Conservation (phyloP, 2,329 filamentous ascomycete genomes). For the Orbilia quercus region DNA sequence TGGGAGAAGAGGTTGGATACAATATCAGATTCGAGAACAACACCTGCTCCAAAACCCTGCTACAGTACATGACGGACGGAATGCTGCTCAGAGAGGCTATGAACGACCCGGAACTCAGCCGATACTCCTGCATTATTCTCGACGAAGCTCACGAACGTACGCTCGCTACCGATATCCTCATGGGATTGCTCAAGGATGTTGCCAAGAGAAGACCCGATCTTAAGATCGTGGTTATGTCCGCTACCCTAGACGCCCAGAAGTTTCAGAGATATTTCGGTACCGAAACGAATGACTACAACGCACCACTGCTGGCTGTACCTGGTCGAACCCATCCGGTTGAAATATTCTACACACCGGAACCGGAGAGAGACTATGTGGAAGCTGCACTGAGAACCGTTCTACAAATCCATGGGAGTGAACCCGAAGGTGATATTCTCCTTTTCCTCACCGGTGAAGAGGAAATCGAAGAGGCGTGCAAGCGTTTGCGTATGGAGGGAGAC, state of each 20-base stretch:
- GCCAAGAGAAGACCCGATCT: constrained; percentile 83
- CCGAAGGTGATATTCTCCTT: constrained; percentile 89
- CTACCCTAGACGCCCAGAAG: constrained; percentile 95
- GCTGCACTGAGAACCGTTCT: constrained; percentile 92
- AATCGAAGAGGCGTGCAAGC: constrained; percentile 94
- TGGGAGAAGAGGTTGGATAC: constrained; percentile 96
- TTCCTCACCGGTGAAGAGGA: constrained; percentile 99
- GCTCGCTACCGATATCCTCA: constrained; percentile 94
- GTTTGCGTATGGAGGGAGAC: constrained; percentile 89
- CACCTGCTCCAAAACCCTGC: constrained; percentile 85
- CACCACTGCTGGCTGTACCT: constrained; percentile 90
- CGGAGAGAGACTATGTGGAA: constrained; percentile 96
- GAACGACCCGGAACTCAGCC: constrained; percentile 89
- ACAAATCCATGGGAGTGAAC: constrained; percentile 93
- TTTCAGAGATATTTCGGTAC: constrained; percentile 94
- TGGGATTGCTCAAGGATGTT: constrained; percentile 94
- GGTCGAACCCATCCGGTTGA: constrained; percentile 96
- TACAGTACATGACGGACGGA: constrained; percentile 99
- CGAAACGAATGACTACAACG: constrained; percentile 67
- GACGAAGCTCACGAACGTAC: constrained; percentile 99
- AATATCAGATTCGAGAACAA: constrained; percentile 98
- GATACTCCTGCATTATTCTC: constrained; percentile 97
- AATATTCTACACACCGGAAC: constrained; percentile 97
- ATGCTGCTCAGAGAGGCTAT: constrained; percentile 97
- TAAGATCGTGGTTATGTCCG: constrained; percentile 99